Base-by-base conservation (phyloP, 2,329 filamentous ascomycete species). In the Fusarium phyllophilum region DNA sequence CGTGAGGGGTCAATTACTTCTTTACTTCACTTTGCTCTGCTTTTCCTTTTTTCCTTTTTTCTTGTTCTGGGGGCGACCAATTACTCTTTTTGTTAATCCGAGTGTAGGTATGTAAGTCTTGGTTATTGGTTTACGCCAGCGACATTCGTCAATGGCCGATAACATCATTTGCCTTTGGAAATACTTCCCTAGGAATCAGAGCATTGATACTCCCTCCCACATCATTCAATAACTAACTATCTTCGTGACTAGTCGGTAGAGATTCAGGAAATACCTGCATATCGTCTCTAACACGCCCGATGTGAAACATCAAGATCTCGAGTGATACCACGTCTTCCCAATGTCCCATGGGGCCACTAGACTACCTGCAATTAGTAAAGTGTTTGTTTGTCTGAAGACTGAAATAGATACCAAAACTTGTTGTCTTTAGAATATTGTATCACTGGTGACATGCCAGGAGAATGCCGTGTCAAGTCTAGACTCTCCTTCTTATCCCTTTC, bases 391-490 rank as follows among this genome's bases (percentile, higher is more conserved):
- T 59, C 26, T 39, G 11, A 20, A 49, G 33, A 33, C 44, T 26
- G 20, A 24, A n/a, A n/a, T 49, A 59, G 26, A n/a, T 59, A 18
- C 15, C 29, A 39, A 18, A 39, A 22, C 33, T 33, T 33, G 38
- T 31, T 33, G 13, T 56, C 38, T 24, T 45, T 13, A 18, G 52
- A 17, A 17, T 15, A 42, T 24, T 33, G 26, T 14, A 24, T 44
- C 17, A 45, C 38, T n/a, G 26, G 17, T 56, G 26, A 42, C 51
- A 54, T 54, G 20, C 65, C 70, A 36, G 57, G 62, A 15, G 70
- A 73, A 44, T 73, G 66, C 34, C 70, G 71, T 18, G 66, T 68
- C 49, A 70, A 36, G 41, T 74, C 70, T 31, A 74, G 62, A 33
- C 70, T 68, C 18, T 52, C 62, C 44, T 68, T 67, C 18, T 70